These are phyloP conservation scores for Sideroxylon spinosum DNA, from an alignment of 179 eudicot species.

Conservation along the genomic window DNA sequence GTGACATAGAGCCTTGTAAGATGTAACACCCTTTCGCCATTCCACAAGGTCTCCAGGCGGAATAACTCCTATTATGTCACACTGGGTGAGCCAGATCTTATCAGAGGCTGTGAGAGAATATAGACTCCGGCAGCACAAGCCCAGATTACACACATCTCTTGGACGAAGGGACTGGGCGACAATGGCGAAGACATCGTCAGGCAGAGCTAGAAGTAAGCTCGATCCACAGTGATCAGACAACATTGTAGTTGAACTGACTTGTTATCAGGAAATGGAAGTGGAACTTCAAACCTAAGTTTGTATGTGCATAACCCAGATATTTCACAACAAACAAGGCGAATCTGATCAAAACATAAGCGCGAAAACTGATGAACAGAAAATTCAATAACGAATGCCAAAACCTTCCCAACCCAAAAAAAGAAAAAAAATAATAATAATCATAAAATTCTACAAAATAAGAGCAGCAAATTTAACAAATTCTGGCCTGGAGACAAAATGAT, in stretches of 20 bases:
- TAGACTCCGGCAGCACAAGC: conserved; percentile 54
- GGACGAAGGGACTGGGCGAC: conserved; percentile 54
- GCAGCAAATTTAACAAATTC: conserved; percentile 12
- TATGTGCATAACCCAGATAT: neutral
- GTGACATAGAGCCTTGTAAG: no score
- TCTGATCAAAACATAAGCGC: neutral
- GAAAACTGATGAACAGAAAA: neutral
- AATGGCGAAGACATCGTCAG: conserved; percentile 57
- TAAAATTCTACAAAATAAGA: neutral
- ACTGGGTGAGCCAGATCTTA: conserved; percentile 42
- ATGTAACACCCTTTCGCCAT: no score
- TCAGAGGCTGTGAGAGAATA: conserved; percentile 43
- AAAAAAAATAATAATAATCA: no score
- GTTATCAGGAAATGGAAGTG: neutral
- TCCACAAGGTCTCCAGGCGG: no score
- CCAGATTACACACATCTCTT: conserved; percentile 61
- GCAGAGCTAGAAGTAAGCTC: conserved; percentile 42
- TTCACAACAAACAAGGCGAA: neutral
- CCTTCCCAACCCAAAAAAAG: neutral
- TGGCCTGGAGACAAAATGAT: conserved; percentile 17
- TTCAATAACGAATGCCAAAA: conserved; percentile 2
- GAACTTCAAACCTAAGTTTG: neutral
- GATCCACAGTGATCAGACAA: conserved; percentile 25
- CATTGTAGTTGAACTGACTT: conserved; percentile 9
- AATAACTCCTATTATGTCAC: no score